Evolutionary conservation across 768 basidiomycete species (phyloP), one percentile per base, ranked within the genome.

Genomic region (Rubroboletus pulcherrimus): DNA sequence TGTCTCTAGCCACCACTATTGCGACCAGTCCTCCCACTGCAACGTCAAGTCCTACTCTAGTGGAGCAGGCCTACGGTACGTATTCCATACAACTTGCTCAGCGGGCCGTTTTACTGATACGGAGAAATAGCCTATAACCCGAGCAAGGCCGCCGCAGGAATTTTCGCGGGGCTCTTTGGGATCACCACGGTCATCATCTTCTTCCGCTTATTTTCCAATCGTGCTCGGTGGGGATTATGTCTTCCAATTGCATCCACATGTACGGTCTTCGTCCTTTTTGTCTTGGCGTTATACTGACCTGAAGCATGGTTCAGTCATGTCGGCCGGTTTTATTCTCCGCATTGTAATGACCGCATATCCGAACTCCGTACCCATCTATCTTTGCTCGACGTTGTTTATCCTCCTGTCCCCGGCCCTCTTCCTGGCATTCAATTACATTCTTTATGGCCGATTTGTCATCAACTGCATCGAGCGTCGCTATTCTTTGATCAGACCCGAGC

Each of bases 361-460:
- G 1, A 62, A 71, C 41, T 63, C 64, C 7, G 17, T 59, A 0
- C n/a, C 55, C 4, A 39, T 58, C 31, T 61, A 59, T 49, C 59
- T 70, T 21, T 55, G 49, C 43, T 59, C 63, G 31, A 4, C 37
- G 12, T 17, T 74, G 11, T 56, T 71, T 11, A 63, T 66, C 35
- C 50, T 73, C 15, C 51, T 62, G 19, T 51, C 67, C 4, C 73
- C 71, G 1, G 60, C 68, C 4, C 51, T 62, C 2, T 73, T 67
- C 42, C 57, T 74, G 19, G 71, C 73, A 15, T 74, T 70, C 39
- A 65, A 73, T 49, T 73, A 71, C 44, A 68, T 74, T 24, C 49
- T 71, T 9, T 73, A 70, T 24, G 70, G 73, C 4, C 59, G 60
- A 21, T 62, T 74, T 15, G 40, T 69, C 0, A 40, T 59, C 44